Base-by-base conservation (phyloP, 352 stramenopile species). In the Phytophthora lateralis region DNA sequence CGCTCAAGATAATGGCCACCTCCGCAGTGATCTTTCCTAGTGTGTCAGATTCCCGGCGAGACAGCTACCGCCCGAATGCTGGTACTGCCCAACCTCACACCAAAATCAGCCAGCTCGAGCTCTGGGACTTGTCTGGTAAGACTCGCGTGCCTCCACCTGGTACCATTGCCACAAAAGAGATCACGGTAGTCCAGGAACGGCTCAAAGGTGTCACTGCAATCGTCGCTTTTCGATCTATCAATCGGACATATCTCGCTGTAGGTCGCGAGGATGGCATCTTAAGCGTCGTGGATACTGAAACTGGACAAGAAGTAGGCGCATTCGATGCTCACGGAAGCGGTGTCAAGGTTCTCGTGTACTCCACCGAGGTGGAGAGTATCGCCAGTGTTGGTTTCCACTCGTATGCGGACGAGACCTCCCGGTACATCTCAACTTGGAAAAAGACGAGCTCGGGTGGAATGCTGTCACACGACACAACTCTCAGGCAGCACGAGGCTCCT, bases 381-480 rank as follows among this genome's bases (percentile, higher is more conserved):
- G 81, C 83, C 6, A 91, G 77, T 51, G 73, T 80, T 24, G 79
- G 83, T 0, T 78, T 75, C 24, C 63, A 86, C 41, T 85, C 81
- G 20, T 90, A 88, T 53, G 71, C 80, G 6, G 83, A 93, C 47
- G 81, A 93, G 27, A 82, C 78, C 4, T 85, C 79, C 34, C 54
- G 80, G 41, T 70, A 90, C 43, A 76, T 93, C 20, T 60, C 78
- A 24, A 76, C 85, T 14, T 76, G 75, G 75, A 76, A 73, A 43
- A 78, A 79, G 15, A 69, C 68, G 8, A 66, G 71, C 34, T 60
- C 64, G 9, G 62, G 50, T 7, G 59, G 60, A 34, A 60, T 68
- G 32, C 30, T 84, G 45, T 21, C 47, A 15, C 60, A 65, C 7
- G 76, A 85, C 18, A 60, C 74, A 0, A 72, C 59, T 24, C 67